These are phyloP conservation scores for Dothideomycetes sp. DNA, from an alignment of 2,329 filamentous ascomycete species.

Conservation along the genomic window DNA sequence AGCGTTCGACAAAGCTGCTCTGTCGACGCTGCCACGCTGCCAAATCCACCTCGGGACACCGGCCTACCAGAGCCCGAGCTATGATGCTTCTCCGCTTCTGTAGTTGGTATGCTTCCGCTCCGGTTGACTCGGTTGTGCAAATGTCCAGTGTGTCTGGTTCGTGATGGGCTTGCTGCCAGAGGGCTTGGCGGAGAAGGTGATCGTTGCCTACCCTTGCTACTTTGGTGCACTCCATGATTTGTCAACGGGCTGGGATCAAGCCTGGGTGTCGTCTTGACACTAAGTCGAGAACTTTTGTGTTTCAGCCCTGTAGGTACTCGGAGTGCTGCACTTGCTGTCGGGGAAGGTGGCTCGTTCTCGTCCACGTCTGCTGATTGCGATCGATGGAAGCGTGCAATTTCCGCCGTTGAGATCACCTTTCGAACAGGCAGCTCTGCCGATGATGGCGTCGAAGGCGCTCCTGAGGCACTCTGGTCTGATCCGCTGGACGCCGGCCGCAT, in stretches of 20 bases:
- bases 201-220: slow-evolving; percentile 17
- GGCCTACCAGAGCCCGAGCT: too few relatives aligned
- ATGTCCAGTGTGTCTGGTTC: too few relatives aligned
- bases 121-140: too few relatives aligned
- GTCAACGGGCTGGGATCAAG: neutral
- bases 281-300: slow-evolving; percentile 43
- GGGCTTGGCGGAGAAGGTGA: slow-evolving; percentile 19
- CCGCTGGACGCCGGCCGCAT: slow-evolving; percentile 2
- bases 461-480: slow-evolving; percentile 7
- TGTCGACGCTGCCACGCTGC: slow-evolving; percentile 40
- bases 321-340: slow-evolving; percentile 32
- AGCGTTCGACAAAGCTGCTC: slow-evolving; percentile 48
- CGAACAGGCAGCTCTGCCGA: slow-evolving; percentile 63
- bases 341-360: slow-evolving; percentile 19
- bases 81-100: neutral
- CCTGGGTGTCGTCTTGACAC: slow-evolving; percentile 18
- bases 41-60: slow-evolving; percentile 34
- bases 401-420: slow-evolving; percentile 75
- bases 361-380: slow-evolving; percentile 30
- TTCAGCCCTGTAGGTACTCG: slow-evolving; percentile 41
- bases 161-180: too few relatives aligned
- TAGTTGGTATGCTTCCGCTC: neutral
- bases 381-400: slow-evolving; percentile 66
- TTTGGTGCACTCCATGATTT: slow-evolving; percentile 25
- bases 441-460: slow-evolving; percentile 13